Percentiles rank a stretch among this genome's conserved stretches.
These are phyloP conservation scores for Plicaturopsis crispa DNA, from an alignment of 768 basidiomycete species.

Conservation along the genomic window DNA sequence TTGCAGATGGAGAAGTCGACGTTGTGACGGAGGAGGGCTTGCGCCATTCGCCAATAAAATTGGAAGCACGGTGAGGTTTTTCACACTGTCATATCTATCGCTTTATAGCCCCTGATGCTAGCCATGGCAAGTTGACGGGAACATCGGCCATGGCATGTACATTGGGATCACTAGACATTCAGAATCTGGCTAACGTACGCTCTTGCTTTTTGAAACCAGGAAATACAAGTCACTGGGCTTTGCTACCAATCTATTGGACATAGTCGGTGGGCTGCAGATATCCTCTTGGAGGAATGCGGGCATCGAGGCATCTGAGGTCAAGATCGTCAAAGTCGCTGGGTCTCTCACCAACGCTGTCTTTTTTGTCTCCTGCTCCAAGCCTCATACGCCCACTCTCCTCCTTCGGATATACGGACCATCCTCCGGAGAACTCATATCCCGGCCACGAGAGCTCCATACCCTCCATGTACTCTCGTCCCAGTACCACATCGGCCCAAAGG, in stretches of 20 bases:
- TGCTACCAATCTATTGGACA: constrained; percentile 43
- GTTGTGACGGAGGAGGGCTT: constrained; percentile 52
- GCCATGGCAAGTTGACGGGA: constrained; percentile 25
- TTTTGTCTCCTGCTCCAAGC: constrained; percentile 73
- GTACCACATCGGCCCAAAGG: constrained; percentile 83
- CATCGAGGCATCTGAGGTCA: constrained; percentile 40
- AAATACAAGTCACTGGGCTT: constrained; percentile 58
- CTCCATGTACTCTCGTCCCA: constrained; percentile 84
- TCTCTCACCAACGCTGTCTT: constrained; percentile 95
- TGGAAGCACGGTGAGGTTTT: constrained; percentile 65
- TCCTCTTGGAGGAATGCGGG: constrained; percentile 48
- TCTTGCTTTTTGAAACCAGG: constrained; percentile 33
- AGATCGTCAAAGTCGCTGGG: constrained; percentile 79
- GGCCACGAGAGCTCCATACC: constrained; percentile 77
- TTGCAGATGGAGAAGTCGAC: constrained; percentile 29
- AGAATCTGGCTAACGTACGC: constrained; percentile 14
- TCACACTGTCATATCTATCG: constrained; percentile 18
- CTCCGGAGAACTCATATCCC: constrained; percentile 81
- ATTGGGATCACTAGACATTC: no score
- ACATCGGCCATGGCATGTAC: no score
- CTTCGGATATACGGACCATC: constrained; percentile 91
- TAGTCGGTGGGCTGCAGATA: constrained; percentile 46
- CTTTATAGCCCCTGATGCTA: constrained; percentile 21
- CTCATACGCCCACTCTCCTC: constrained; percentile 57
- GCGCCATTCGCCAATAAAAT: constrained; percentile 41